Conservation (phyloP, 805 yeast species). For the Candida sanyiensis region DNA sequence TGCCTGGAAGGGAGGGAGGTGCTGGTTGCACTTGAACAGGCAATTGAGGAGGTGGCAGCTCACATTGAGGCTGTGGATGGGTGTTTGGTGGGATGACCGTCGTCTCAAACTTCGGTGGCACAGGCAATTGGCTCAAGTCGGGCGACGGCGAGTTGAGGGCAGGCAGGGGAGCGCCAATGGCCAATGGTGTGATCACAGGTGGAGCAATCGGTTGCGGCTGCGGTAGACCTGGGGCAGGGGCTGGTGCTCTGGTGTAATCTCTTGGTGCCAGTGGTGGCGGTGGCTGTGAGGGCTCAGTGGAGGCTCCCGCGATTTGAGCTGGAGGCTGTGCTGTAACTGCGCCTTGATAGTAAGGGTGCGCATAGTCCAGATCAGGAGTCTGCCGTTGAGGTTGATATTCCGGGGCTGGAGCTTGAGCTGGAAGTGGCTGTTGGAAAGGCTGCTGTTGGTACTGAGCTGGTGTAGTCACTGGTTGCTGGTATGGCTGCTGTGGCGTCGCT, state of each 20-base stretch:
- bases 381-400: constrained; percentile 2
- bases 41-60: not conserved
- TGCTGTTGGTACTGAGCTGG: constrained; percentile 3
- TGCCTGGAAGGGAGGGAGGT: not conserved
- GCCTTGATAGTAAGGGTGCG: constrained; percentile 18
- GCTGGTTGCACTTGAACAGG: not conserved
- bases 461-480: too few species aligned
- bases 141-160: constrained; percentile 23
- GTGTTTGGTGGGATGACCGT: not conserved
- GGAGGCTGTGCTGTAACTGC: constrained; percentile 1
- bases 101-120: constrained; percentile 13
- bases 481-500: constrained; percentile 1
- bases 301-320: not conserved
- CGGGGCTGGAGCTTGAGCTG: constrained; percentile 11
- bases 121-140: constrained; percentile 17
- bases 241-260: constrained; percentile 5
- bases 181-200: too few species aligned
- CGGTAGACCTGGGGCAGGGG: constrained; percentile 11
- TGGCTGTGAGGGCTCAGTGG: not conserved
- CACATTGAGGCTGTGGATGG: not conserved
- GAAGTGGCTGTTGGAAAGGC: constrained; percentile 2
- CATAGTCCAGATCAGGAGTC: constrained; percentile 11
- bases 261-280: constrained; percentile 7
- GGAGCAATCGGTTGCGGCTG: not conserved
- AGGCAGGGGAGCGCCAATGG: too few species aligned